Percentiles rank a stretch among this genome's conserved stretches.
phyloP scores from a whole-genome alignment of 108 stramenopile genomes.

The Nitzschia putrida region DNA sequence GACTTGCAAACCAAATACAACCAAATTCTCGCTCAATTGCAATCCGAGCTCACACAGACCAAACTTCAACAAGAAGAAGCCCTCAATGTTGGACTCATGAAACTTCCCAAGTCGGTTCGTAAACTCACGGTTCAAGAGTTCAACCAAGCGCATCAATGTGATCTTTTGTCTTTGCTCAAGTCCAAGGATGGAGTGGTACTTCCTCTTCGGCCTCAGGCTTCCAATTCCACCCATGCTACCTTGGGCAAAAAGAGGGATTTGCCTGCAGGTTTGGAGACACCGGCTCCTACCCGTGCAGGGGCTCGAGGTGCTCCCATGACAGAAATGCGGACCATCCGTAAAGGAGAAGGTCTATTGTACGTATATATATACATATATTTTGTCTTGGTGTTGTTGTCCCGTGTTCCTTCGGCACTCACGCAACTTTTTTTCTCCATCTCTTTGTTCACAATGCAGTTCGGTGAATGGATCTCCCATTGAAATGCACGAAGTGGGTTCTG shows the following conservation, averaged over 20 bases:
- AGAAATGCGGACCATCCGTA: constrained; percentile 57
- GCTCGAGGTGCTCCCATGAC: constrained; percentile 6
- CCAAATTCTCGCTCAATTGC: constrained; percentile 24
- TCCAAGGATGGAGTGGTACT: constrained; percentile 32
- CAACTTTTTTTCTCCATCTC: background rate
- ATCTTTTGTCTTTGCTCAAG: constrained; percentile 56
- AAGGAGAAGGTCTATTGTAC: constrained; percentile 65
- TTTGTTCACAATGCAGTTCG: constrained; percentile 39
- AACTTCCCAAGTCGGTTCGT: constrained; percentile 52
- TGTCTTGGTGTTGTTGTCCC: constrained; percentile 5
- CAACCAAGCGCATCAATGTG: constrained; percentile 55
- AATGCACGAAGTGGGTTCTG: constrained; percentile 53
- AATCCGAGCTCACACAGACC: constrained; percentile 24
- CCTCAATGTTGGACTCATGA: constrained; percentile 34
- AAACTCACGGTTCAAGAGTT: constrained; percentile 71
- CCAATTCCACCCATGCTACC: constrained; percentile 4
- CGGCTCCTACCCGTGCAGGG: constrained; percentile 45
- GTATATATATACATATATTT: constrained; percentile 11
- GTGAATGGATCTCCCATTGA: constrained; percentile 73
- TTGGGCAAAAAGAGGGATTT: constrained; percentile 30
- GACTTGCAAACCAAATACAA: constrained; percentile 40
- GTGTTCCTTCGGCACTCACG: background rate
- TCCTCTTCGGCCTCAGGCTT: background rate
- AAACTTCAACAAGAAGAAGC: constrained; percentile 45
- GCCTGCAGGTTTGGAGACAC: constrained; percentile 15